Percentiles rank a stretch among this genome's conserved stretches.
Conservation (phyloP, 2,329 filamentous ascomycete species). For the Erysiphe neolycopersici region DNA sequence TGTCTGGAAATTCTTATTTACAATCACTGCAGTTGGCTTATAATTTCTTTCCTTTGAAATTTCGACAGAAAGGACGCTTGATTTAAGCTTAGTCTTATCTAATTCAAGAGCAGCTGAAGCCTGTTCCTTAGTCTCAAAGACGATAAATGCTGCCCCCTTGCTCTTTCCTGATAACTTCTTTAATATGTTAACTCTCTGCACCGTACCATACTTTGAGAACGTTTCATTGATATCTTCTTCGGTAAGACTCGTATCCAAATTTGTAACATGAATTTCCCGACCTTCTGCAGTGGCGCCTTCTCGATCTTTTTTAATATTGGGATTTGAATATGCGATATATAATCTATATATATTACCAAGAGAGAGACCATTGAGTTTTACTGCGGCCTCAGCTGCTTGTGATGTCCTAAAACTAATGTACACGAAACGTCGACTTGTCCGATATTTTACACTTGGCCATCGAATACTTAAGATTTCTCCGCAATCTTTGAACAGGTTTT, state of each 20-base stretch:
- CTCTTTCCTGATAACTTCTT: constrained; percentile 38
- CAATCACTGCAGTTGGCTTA: constrained; percentile 26
- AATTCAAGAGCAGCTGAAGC: constrained; percentile 40
- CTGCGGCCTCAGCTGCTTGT: constrained; percentile 42
- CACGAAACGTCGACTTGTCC: constrained; percentile 75
- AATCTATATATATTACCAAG: constrained; percentile 44
- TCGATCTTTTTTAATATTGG: constrained; percentile 47
- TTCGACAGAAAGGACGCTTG: constrained; percentile 39
- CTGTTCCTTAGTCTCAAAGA: constrained; percentile 44
- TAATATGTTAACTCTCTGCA: constrained; percentile 47
- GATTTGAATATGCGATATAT: constrained; percentile 62
- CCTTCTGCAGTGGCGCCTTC: constrained; percentile 64
- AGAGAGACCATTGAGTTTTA: constrained; percentile 41
- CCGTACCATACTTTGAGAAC: constrained; percentile 49
- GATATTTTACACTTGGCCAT: constrained; percentile 75
- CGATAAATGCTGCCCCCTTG: constrained; percentile 57
- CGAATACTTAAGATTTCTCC: constrained; percentile 67
- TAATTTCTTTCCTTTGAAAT: constrained; percentile 28
- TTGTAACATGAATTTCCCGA: constrained; percentile 56
- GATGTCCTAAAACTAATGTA: constrained; percentile 68
- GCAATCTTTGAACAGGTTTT: constrained; percentile 40
- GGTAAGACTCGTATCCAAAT: constrained; percentile 31
- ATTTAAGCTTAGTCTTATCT: constrained; percentile 43
- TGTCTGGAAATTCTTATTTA: constrained; percentile 12
- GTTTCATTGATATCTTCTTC: constrained; percentile 43